Conservation (phyloP, 331 rosid species). For the Pyrus hybrid region DNA sequence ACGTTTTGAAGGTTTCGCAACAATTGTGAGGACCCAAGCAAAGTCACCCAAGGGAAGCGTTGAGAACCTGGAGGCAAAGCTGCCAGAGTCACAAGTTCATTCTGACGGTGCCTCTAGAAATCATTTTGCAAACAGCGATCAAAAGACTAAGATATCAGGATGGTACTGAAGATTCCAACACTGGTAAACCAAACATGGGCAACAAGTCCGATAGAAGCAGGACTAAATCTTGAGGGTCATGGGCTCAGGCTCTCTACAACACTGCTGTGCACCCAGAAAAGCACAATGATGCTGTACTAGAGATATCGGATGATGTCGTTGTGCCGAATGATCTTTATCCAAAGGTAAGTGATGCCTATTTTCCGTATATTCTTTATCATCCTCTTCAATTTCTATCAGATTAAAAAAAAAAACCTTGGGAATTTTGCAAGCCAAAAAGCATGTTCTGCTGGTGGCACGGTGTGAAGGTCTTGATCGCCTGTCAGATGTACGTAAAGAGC, state of each 20-base stretch:
- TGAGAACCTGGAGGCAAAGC: slow-evolving; percentile 19
- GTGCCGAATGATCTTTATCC: too few species aligned
- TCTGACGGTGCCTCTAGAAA: slow-evolving; percentile 12
- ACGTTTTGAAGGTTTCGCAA: slow-evolving; percentile 74
- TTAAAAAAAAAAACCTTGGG: too few species aligned
- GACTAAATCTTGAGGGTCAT: slow-evolving; percentile 63
- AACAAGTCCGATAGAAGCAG: slow-evolving; percentile 24
- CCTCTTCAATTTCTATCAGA: too few species aligned
- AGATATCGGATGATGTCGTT: too few species aligned
- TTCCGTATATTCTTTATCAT: too few species aligned
- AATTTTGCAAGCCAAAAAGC: slow-evolving; percentile 62
- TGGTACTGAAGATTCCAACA: slow-evolving; percentile 21
- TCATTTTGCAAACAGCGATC: slow-evolving; percentile 20
- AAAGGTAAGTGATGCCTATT: slow-evolving; percentile 62
- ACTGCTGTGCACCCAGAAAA: slow-evolving; percentile 65
- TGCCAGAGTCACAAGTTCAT: slow-evolving; percentile 20
- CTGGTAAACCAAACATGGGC: slow-evolving; percentile 17
- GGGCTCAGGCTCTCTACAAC: slow-evolving; percentile 74
- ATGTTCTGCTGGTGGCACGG: slow-evolving; percentile 59
- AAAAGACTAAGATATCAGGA: slow-evolving; percentile 39
- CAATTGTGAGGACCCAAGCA: too few species aligned
- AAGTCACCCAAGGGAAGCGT: slow-evolving; percentile 13
- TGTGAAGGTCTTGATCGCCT: slow-evolving; percentile 52
- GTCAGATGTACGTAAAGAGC: slow-evolving; percentile 42
- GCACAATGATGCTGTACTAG: slow-evolving; percentile 50